Conservation (phyloP, 2,329 filamentous ascomycete species). For the Ophiocordyceps camponoti-leonardi region DNA sequence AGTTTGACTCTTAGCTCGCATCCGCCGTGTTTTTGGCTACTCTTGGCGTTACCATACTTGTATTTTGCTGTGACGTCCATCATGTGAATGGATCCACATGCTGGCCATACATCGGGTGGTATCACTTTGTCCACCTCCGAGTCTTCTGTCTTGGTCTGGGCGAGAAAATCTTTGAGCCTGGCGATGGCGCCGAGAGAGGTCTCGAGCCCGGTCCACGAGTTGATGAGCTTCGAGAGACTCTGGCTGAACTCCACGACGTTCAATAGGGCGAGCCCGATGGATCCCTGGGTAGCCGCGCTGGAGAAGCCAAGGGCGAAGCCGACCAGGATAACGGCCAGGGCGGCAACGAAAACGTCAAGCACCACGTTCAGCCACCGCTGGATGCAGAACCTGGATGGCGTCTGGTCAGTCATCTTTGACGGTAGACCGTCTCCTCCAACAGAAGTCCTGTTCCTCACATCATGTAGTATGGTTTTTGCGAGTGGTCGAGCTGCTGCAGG, state of each 20-base stretch:
- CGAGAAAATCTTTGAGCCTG: conserved; percentile 7
- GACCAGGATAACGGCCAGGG: conserved; percentile 5
- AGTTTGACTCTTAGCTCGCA: neutral
- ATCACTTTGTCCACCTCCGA: conserved; percentile 2
- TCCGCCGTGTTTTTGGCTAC: conserved; percentile 51
- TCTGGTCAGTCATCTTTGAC: neutral
- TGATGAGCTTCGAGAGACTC: conserved; percentile 12
- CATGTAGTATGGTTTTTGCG: conserved; percentile 1
- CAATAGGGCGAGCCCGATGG: conserved; percentile 10
- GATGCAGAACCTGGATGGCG: neutral
- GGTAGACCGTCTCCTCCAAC: neutral
- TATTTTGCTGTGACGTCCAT: neutral
- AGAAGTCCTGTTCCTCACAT: neutral
- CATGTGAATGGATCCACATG: neutral
- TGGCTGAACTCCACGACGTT: conserved; percentile 13
- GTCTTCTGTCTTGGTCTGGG: conserved; percentile 4
- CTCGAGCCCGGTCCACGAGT: conserved; percentile 13
- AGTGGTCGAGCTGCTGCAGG: neutral
- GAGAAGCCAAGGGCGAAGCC: conserved; percentile 3
- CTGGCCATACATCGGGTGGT: conserved; percentile 31
- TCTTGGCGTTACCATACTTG: too few species aligned
- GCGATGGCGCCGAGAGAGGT: conserved; percentile 11
- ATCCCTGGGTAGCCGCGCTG: neutral
- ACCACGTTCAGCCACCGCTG: conserved; percentile 1
- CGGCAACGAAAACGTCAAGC: conserved; percentile 3